phyloP scores from a whole-genome alignment of 148 eudicot genomes.

The Hydrangea macrophylla region DNA sequence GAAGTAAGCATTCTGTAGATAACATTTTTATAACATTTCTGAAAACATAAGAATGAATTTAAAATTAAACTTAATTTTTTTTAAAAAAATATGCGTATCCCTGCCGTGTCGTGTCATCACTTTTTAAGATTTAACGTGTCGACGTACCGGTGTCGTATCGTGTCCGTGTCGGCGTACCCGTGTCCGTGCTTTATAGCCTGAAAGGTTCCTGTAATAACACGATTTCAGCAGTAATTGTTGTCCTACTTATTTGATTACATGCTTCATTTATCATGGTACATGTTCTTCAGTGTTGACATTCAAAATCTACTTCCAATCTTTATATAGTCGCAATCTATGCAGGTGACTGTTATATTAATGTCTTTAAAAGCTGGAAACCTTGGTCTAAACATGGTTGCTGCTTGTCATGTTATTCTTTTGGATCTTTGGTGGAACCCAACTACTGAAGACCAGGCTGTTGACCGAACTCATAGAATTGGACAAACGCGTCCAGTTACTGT shows the following conservation, averaged over 20 bases:
- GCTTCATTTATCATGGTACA: not conserved
- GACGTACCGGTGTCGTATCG: too few species aligned
- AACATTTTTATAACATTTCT: too few species aligned
- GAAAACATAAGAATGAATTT: too few species aligned
- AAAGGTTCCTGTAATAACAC: not conserved
- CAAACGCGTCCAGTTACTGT: constrained; percentile 97
- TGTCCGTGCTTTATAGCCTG: too few species aligned
- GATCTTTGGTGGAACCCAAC: constrained; percentile 99
- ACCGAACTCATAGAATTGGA: constrained; percentile 98
- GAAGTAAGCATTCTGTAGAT: too few species aligned
- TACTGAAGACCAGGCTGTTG: constrained; percentile 98
- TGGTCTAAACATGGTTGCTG: constrained; percentile 98
- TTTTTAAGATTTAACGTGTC: too few species aligned
- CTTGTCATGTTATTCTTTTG: constrained; percentile 90
- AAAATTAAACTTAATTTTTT: too few species aligned
- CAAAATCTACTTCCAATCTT: not conserved
- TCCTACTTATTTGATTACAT: not conserved
- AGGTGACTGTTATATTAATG: constrained; percentile 97
- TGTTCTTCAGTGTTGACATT: not conserved
- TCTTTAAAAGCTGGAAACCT: constrained; percentile 98
- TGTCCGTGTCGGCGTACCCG: too few species aligned
- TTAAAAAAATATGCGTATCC: too few species aligned
- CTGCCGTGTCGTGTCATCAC: too few species aligned
- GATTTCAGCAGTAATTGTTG: constrained; percentile 1
- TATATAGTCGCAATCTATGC: constrained; percentile 14